phyloP scores from a whole-genome alignment of 805 yeast species.

The Myxozyma neotropica region DNA sequence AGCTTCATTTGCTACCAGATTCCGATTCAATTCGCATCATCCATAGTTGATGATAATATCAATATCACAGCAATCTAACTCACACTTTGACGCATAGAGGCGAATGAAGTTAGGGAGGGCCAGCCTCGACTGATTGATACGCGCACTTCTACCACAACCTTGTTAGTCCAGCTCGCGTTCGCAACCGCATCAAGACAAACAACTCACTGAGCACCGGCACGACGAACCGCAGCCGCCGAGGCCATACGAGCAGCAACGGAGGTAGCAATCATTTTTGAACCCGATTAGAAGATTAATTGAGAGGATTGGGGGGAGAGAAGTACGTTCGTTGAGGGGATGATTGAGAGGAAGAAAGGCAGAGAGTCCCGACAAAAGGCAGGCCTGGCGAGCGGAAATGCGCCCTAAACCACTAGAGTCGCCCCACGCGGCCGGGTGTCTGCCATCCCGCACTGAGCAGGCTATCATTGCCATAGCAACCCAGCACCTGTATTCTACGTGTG shows the following conservation, averaged over 20 bases:
- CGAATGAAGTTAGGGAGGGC: slow-evolving; percentile 39
- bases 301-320: no score
- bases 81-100: slow-evolving; percentile 45
- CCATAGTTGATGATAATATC: no score
- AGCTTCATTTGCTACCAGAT: no score
- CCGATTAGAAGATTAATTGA: neutral
- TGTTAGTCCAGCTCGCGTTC: neutral
- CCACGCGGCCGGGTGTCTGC: slow-evolving; percentile 19
- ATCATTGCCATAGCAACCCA: no score
- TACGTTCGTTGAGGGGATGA: neutral
- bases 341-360: neutral
- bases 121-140: slow-evolving; percentile 29
- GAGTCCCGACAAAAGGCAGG: slow-evolving; percentile 2
- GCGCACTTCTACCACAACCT: slow-evolving; percentile 2
- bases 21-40: no score
- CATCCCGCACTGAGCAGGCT: slow-evolving; percentile 3
- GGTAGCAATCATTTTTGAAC: slow-evolving; percentile 26
- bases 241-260: slow-evolving; percentile 31
- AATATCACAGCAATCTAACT: slow-evolving; percentile 9
- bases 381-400: neutral
- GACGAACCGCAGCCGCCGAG: slow-evolving; percentile 27
- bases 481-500: no score
- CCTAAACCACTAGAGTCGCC: neutral
- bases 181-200: neutral
- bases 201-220: slow-evolving; percentile 22